A percentile compares a stretch with the other conserved stretches of the same genome.
These are phyloP conservation scores for Paecilomyces dactylethromorphus DNA, from an alignment of 2,329 filamentous ascomycete species.

Conservation along the genomic window DNA sequence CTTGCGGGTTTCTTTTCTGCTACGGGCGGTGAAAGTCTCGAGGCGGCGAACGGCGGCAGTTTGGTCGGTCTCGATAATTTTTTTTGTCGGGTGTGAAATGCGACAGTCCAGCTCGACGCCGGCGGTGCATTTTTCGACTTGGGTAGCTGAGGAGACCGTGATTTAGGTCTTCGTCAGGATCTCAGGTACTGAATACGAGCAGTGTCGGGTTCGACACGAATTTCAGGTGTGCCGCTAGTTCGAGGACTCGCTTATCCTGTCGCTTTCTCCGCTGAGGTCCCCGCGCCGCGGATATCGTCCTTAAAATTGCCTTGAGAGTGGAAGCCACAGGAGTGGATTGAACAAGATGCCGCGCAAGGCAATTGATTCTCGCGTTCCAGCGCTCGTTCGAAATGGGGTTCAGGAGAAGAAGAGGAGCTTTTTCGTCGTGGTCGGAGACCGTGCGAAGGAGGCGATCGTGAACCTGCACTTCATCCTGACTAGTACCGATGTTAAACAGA, in stretches of 20 bases:
- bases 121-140: neutral
- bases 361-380: conserved; percentile 82
- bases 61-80: conserved; percentile 16
- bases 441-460: conserved; percentile 93
- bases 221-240: neutral
- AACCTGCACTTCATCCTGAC: conserved; percentile 91
- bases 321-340: neutral
- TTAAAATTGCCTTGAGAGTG: conserved; percentile 3
- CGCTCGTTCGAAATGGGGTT: conserved; percentile 83
- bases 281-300: conserved; percentile 4
- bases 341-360: conserved; percentile 39
- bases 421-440: conserved; percentile 92
- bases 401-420: conserved; percentile 97
- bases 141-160: neutral
- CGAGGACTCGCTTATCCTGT: neutral
- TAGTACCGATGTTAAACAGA: conserved; percentile 81
- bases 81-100: neutral
- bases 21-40: conserved; percentile 5
- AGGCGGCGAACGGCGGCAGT: conserved; percentile 21
- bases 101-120: neutral
- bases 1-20: neutral
- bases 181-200: neutral
- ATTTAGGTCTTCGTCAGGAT: neutral
- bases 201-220: neutral
- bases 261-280: conserved; percentile 1